These are phyloP conservation scores for Fusarium nematophilum DNA, from an alignment of 2,329 filamentous ascomycete species.

Conservation along the genomic window DNA sequence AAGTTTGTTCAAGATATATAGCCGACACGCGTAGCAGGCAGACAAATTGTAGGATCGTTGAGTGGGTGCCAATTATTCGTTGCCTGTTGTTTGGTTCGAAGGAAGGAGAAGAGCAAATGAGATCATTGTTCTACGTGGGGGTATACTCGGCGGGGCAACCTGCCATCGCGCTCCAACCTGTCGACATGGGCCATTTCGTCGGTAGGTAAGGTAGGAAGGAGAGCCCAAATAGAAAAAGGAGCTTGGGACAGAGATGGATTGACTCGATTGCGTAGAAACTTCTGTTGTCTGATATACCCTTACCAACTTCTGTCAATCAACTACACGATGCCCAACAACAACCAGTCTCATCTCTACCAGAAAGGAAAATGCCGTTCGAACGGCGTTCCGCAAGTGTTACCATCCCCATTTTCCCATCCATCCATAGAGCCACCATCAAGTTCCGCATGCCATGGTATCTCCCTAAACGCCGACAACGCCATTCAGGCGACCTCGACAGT, in stretches of 20 bases:
- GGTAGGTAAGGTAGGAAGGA: too few relatives aligned
- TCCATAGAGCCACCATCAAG: slow-evolving; percentile 34
- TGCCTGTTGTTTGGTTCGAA: slow-evolving; percentile 37
- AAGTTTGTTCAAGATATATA: background rate
- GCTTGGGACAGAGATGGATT: too few relatives aligned
- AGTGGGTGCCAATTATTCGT: slow-evolving; percentile 7
- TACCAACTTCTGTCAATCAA: slow-evolving; percentile 15
- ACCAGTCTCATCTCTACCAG: slow-evolving; percentile 24
- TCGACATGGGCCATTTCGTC: too few relatives aligned
- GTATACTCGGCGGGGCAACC: slow-evolving; percentile 43
- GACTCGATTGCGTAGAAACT: background rate
- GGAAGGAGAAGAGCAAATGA: slow-evolving; percentile 39
- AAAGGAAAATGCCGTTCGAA: slow-evolving; percentile 26
- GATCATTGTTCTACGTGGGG: slow-evolving; percentile 44
- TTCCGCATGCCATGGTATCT: slow-evolving; percentile 53
- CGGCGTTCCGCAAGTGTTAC: slow-evolving; percentile 11
- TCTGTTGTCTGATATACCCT: slow-evolving; percentile 25
- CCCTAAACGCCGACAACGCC: slow-evolving; percentile 54
- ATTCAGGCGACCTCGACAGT: slow-evolving; percentile 45
- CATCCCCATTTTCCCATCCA: slow-evolving; percentile 40
- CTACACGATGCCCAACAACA: slow-evolving; percentile 23
- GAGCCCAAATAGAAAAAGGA: too few relatives aligned
- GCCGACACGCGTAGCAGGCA: slow-evolving; percentile 1
- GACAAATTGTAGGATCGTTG: slow-evolving; percentile 7
- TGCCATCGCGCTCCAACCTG: slow-evolving; percentile 13